Conservation (phyloP, 345 rosid species). For the Murraya paniculata region DNA sequence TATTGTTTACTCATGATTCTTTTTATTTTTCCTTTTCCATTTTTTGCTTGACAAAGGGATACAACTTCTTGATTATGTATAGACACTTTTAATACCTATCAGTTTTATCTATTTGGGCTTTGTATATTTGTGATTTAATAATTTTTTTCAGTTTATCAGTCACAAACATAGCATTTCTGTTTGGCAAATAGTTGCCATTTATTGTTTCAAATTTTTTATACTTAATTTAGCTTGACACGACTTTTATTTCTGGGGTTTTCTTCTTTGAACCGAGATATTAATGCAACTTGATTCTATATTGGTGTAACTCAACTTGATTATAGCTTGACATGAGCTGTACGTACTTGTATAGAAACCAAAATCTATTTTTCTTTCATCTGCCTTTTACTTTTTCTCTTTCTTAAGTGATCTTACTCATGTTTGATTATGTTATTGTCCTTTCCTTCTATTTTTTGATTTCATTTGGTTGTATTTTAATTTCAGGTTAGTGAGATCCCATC, state of each 20-base stretch:
- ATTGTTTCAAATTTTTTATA: neutral
- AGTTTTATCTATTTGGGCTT: neutral
- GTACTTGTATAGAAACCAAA: conserved; percentile 18
- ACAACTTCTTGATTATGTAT: neutral
- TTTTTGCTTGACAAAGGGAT: neutral
- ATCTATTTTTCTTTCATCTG: conserved; percentile 4
- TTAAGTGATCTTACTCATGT: conserved; percentile 22
- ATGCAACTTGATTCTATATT: neutral
- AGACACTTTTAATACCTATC: neutral
- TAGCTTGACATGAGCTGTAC: conserved; percentile 28
- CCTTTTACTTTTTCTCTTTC: conserved; percentile 3
- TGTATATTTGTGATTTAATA: neutral
- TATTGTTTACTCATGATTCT: neutral
- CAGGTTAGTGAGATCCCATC: conserved; percentile 39
- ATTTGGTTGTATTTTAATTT: conserved; percentile 18
- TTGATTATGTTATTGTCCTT: conserved; percentile 13
- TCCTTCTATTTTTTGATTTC: conserved; percentile 10
- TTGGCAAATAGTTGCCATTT: neutral
- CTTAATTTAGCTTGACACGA: neutral
- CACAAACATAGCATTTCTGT: neutral
- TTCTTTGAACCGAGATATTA: neutral
- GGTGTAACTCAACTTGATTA: conserved; percentile 13
- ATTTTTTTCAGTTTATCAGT: neutral
- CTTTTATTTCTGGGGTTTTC: neutral
- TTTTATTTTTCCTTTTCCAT: neutral